Evolutionary conservation across 83 land plant species (phyloP), one percentile per base, ranked within the genome.

Genomic region (Diphasiastrum complanatum): DNA sequence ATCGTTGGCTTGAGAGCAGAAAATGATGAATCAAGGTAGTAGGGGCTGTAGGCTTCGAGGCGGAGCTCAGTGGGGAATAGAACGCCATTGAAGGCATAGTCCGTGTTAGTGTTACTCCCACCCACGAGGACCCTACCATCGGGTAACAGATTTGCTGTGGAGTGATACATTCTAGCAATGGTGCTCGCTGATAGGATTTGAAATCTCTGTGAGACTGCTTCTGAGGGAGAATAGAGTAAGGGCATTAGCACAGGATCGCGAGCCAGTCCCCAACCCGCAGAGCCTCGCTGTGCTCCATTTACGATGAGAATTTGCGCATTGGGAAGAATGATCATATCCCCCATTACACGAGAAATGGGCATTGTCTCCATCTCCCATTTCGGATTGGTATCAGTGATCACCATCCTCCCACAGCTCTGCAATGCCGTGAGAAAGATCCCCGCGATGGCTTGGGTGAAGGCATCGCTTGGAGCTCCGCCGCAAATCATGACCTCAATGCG

Each of bases 391-490:
- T 33, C 55, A 6, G 72, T 61, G 4, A 69, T 60, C 29, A 61
- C 72, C 41, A 69, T 61, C 16, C 72, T 30, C 5, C 72, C 72
- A 26, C 72, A 69, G 4, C 37, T 69, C 6, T 61, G 27, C 24
- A 69, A 26, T 16, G 72, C 72, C 3, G 69, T 63, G n/a, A 26
- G 0, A 1, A 27, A 55, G 0, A 0, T 12, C 35, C 72, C 59
- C 6, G 11, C 4, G 30, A 14, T 22, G 22, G 65, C 58, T 8
- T 62, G 59, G 11, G 45, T 23, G 27, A 1, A 62, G 6, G 65
- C 25, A 2, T 27, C 47, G 5, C 26, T 26, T 11, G 58, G 58
- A 0, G 65, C 65, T 20, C 65, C 65, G 12, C 65, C 65, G 47
- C 65, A 62, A 26, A 62, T 29, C 59, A 62, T 6, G 5, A 62